A percentile compares a stretch with the other conserved stretches of the same genome.
These are phyloP conservation scores for Sanghuangporus sanghuang DNA, from an alignment of 1,284 basidiomycete genomes.

Conservation along the genomic window DNA sequence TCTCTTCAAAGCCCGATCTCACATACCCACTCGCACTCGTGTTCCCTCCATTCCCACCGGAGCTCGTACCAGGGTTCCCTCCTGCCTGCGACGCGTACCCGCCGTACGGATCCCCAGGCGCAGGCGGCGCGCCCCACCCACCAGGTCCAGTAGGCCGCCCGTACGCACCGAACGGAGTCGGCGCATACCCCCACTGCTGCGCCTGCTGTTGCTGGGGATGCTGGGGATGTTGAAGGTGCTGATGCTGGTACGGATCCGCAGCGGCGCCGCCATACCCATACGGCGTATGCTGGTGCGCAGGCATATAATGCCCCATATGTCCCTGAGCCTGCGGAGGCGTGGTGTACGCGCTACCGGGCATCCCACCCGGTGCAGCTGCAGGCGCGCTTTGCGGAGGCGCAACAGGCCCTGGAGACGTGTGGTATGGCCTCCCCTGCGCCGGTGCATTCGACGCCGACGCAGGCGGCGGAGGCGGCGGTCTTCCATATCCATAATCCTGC, in stretches of 20 bases:
- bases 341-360: not conserved
- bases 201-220: conserved; percentile 3
- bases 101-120: not conserved
- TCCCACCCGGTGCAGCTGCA: not conserved
- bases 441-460: conserved; percentile 8
- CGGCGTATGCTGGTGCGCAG: conserved; percentile 1
- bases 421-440: not conserved
- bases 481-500: conserved; percentile 15
- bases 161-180: conserved; percentile 10
- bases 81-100: not conserved
- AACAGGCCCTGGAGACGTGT: not conserved
- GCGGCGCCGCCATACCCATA: conserved; percentile 6
- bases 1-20: conserved; percentile 10
- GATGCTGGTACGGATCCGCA: conserved; percentile 13
- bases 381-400: conserved; percentile 4
- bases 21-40: conserved; percentile 8
- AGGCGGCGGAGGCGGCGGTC: conserved; percentile 7
- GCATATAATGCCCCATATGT: conserved; percentile 5
- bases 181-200: conserved; percentile 9
- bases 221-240: conserved; percentile 14
- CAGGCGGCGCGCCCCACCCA: not conserved
- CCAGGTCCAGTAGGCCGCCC: not conserved
- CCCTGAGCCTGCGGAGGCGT: not conserved
- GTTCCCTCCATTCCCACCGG: no score
- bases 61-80: not conserved